These are phyloP conservation scores for Actinomortierella ambigua DNA, from an alignment of 371 early-diverging fungal genomes.

Conservation along the genomic window DNA sequence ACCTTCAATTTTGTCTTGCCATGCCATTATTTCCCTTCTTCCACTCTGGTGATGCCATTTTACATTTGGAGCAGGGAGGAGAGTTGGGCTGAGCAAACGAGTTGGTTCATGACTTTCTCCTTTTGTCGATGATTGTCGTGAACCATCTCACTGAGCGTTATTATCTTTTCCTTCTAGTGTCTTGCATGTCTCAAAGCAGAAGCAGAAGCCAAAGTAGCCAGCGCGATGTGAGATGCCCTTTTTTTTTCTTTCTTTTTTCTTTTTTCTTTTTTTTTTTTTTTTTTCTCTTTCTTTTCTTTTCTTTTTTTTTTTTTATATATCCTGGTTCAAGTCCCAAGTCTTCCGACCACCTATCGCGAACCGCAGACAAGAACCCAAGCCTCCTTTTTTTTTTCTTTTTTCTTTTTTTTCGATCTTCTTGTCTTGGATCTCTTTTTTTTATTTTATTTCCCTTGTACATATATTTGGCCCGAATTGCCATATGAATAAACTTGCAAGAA, in stretches of 20 bases:
- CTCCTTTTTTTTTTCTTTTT: conserved; percentile 11
- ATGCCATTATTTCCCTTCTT: no score
- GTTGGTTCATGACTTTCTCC: no score
- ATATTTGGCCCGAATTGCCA: not conserved
- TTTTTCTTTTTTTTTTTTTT: not conserved
- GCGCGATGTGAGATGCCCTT: not conserved
- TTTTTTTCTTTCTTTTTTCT: conserved; percentile 1
- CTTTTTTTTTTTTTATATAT: not conserved
- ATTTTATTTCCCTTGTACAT: not conserved
- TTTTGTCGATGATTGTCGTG: no score
- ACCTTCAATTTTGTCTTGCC: no score
- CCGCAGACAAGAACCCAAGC: not conserved
- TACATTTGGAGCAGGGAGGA: no score
- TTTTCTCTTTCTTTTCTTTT: not conserved
- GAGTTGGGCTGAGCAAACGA: no score
- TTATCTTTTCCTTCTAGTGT: no score
- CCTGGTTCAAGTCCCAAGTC: not conserved
- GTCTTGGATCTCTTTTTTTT: not conserved
- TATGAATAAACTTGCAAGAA: no score
- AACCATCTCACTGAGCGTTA: no score
- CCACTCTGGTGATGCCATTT: no score
- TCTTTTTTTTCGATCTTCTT: conserved; percentile 11
- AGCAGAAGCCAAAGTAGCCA: no score
- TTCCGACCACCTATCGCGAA: not conserved
- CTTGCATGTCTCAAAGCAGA: no score